A percentile compares a stretch with the other conserved stretches of the same genome.
Evolutionary conservation across 2,329 filamentous ascomycete genomes (phyloP).

Genomic region (Didymella exigua): DNA sequence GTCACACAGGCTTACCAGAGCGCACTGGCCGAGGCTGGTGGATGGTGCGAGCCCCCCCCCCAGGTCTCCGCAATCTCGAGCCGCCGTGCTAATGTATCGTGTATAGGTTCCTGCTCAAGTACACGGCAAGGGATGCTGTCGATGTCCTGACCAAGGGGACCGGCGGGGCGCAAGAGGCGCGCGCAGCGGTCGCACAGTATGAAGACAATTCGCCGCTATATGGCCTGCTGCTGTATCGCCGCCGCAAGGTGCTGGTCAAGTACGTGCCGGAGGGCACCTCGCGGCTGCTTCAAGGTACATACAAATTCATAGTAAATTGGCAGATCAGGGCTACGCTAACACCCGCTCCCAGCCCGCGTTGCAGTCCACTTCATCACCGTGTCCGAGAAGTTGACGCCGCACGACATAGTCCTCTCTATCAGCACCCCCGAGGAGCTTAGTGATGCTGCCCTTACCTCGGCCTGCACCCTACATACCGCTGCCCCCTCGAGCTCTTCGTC

Average conservation of each 20-base stretch:
- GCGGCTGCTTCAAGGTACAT: constrained; percentile 82
- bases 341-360: constrained; percentile 70
- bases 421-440: constrained; percentile 76
- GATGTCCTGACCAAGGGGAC: constrained; percentile 76
- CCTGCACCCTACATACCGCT: constrained; percentile 87
- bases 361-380: constrained; percentile 70
- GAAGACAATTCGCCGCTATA: constrained; percentile 87
- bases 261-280: constrained; percentile 92
- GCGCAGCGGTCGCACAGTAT: constrained; percentile 76
- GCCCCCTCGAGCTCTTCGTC: constrained; percentile 86
- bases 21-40: constrained; percentile 80
- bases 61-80: constrained; percentile 17
- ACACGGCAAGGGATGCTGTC: constrained; percentile 85
- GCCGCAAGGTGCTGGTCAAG: constrained; percentile 89
- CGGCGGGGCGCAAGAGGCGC: constrained; percentile 83
- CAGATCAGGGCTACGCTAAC: constrained; percentile 23
- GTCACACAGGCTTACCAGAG: constrained; percentile 85
- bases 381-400: constrained; percentile 74
- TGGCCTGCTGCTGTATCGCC: constrained; percentile 86
- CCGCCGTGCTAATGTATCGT: constrained; percentile 30
- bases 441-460: constrained; percentile 84
- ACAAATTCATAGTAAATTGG: background rate
- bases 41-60: constrained; percentile 73
- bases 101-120: constrained; percentile 89
- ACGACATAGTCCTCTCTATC: constrained; percentile 84